Conservation (phyloP, 768 basidiomycete genomes). For the Xerocomellus dryophilus region DNA sequence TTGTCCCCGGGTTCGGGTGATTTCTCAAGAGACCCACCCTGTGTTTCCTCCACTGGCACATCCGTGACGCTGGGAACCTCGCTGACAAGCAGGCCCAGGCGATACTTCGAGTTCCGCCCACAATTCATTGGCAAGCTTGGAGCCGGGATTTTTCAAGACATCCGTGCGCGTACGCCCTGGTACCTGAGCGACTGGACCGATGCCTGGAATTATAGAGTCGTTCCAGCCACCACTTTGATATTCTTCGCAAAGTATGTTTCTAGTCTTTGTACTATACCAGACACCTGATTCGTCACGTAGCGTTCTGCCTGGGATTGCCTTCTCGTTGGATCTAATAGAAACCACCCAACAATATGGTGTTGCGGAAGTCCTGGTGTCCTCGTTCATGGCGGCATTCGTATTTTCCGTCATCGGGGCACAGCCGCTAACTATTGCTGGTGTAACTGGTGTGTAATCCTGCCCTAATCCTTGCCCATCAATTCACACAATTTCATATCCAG, state of each 20-base stretch:
- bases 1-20: background rate
- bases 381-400: conserved; percentile 87
- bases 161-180: conserved; percentile 69
- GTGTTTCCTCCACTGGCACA: background rate
- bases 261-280: background rate
- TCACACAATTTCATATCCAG: conserved; percentile 31
- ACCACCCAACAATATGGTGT: conserved; percentile 89
- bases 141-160: conserved; percentile 66
- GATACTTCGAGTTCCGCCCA: background rate
- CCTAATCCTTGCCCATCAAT: background rate
- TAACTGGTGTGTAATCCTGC: conserved; percentile 54
- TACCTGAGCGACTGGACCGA: conserved; percentile 88
- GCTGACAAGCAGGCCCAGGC: background rate
- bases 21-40: background rate
- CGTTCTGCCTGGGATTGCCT: conserved; percentile 88
- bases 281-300: conserved; percentile 33
- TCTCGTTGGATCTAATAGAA: conserved; percentile 88
- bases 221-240: conserved; percentile 82
- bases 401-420: conserved; percentile 88
- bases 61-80: conserved; percentile 1
- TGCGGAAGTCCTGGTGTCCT: conserved; percentile 75
- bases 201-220: conserved; percentile 87
- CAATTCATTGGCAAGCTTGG: conserved; percentile 37
- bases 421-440: conserved; percentile 88
- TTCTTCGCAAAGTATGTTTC: conserved; percentile 75